A percentile compares a stretch with the other conserved stretches of the same genome.
phyloP scores from a whole-genome alignment of 2,329 filamentous ascomycete genomes.

The Aspergillus floridensis region DNA sequence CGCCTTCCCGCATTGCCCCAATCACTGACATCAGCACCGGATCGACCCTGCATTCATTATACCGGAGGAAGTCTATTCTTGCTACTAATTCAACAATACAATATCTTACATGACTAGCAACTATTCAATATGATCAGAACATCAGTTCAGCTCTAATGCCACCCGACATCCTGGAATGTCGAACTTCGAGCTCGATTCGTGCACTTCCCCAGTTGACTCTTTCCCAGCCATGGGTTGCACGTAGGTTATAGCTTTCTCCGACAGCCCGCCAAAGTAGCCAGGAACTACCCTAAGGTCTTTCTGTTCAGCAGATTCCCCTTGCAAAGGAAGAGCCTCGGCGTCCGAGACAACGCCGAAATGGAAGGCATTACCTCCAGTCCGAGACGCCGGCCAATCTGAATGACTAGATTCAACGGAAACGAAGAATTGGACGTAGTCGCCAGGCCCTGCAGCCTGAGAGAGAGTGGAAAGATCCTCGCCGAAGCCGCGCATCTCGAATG shows the following conservation, averaged over 20 bases:
- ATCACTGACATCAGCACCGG: slow-evolving; percentile 1
- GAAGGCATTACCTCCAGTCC: slow-evolving; percentile 21
- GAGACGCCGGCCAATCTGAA: not conserved
- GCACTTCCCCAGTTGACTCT: not conserved
- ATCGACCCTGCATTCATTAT: not conserved
- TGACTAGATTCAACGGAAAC: slow-evolving; percentile 22
- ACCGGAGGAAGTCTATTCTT: too few species aligned
- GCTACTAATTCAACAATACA: too few species aligned
- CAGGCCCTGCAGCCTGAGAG: slow-evolving; percentile 38
- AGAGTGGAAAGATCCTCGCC: slow-evolving; percentile 37
- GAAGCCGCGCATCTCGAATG: slow-evolving; percentile 21
- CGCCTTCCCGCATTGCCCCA: slow-evolving; percentile 10
- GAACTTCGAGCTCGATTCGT: slow-evolving; percentile 32
- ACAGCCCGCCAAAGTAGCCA: slow-evolving; percentile 39
- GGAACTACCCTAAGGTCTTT: slow-evolving; percentile 26
- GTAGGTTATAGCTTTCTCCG: slow-evolving; percentile 40
- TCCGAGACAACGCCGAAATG: slow-evolving; percentile 35
- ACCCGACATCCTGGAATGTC: slow-evolving; percentile 36
- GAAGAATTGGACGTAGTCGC: slow-evolving; percentile 44
- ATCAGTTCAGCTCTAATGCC: slow-evolving; percentile 17
- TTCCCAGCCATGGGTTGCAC: slow-evolving; percentile 21
- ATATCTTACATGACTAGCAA: too few species aligned
- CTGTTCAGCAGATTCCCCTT: not conserved
- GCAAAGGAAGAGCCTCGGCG: slow-evolving; percentile 17
- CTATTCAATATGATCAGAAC: too few species aligned